Percentiles rank a stretch among this genome's conserved stretches.
phyloP scores from a whole-genome alignment of 805 yeast genomes.

The Jamesozyma piceae region DNA sequence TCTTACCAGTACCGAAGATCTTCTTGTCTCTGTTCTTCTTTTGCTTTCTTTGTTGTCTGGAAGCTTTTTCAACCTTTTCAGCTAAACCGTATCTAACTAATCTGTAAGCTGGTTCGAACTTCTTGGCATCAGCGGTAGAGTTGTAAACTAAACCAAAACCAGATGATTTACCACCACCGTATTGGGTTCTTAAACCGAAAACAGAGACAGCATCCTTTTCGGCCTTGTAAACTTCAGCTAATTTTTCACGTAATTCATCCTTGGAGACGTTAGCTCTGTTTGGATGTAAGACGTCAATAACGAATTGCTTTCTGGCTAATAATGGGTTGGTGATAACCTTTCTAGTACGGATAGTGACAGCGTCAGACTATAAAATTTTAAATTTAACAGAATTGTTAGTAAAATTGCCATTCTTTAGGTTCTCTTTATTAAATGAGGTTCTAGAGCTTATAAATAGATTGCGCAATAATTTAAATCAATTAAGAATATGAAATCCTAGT shows the following conservation, averaged over 20 bases:
- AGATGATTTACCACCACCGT: slow-evolving; percentile 99
- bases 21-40: slow-evolving; percentile 99
- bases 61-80: slow-evolving; percentile 89
- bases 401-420: slow-evolving; percentile 3
- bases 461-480: too few species aligned
- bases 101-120: slow-evolving; percentile 98
- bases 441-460: too few species aligned
- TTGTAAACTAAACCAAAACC: slow-evolving; percentile 99
- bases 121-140: slow-evolving; percentile 95
- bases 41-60: slow-evolving; percentile 99
- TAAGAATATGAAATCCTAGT: too few species aligned
- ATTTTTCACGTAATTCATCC: slow-evolving; percentile 95
- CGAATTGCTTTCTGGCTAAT: slow-evolving; percentile 98
- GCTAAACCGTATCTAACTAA: slow-evolving; percentile 98
- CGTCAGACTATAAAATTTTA: slow-evolving; percentile 67
- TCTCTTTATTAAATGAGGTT: too few species aligned
- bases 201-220: slow-evolving; percentile 93
- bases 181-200: slow-evolving; percentile 98
- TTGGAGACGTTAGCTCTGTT: slow-evolving; percentile 98
- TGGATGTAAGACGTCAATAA: slow-evolving; percentile 98
- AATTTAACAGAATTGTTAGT: slow-evolving; percentile 9
- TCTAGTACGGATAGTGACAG: slow-evolving; percentile 99
- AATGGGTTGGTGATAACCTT: slow-evolving; percentile 97
- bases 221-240: slow-evolving; percentile 81
- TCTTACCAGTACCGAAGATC: slow-evolving; percentile 96